Conservation (phyloP, 176 grass and related monocot genomes). For the Lolium rigidum region DNA sequence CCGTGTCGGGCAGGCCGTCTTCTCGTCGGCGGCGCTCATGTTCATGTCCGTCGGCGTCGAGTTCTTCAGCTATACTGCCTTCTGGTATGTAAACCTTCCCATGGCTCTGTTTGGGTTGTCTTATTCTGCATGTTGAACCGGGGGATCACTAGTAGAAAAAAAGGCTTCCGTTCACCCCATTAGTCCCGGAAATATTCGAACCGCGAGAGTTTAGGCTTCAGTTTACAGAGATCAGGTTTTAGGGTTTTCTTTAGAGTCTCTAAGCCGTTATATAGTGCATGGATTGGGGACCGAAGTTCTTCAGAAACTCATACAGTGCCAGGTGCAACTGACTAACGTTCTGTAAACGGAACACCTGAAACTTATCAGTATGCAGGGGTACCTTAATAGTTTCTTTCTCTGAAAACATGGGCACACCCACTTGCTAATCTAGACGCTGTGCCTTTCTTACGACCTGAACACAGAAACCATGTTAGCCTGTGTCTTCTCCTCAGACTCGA, state of each 20-base stretch:
- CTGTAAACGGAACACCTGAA: background rate
- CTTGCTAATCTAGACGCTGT: background rate
- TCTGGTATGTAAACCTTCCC: conserved; percentile 48
- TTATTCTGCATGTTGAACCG: background rate
- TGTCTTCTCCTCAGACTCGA: background rate
- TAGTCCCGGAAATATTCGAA: no score
- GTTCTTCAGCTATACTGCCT: conserved; percentile 95
- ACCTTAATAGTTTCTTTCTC: background rate
- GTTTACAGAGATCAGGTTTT: no score
- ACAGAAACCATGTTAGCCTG: background rate
- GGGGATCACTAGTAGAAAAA: no score
- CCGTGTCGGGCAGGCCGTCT: conserved; percentile 82
- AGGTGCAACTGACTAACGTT: background rate
- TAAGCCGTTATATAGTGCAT: no score
- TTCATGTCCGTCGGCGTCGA: conserved; percentile 95
- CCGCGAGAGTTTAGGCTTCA: background rate
- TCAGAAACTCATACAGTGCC: background rate
- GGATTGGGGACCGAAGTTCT: background rate
- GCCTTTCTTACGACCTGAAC: background rate
- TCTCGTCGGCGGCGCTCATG: conserved; percentile 82
- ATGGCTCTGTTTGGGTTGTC: background rate
- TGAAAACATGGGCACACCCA: background rate
- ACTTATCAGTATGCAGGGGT: background rate
- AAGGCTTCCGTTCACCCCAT: no score
- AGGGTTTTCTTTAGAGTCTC: no score